These are phyloP conservation scores for Phyllosticta citrichinensis DNA, from an alignment of 2,329 filamentous ascomycete genomes.

Conservation along the genomic window DNA sequence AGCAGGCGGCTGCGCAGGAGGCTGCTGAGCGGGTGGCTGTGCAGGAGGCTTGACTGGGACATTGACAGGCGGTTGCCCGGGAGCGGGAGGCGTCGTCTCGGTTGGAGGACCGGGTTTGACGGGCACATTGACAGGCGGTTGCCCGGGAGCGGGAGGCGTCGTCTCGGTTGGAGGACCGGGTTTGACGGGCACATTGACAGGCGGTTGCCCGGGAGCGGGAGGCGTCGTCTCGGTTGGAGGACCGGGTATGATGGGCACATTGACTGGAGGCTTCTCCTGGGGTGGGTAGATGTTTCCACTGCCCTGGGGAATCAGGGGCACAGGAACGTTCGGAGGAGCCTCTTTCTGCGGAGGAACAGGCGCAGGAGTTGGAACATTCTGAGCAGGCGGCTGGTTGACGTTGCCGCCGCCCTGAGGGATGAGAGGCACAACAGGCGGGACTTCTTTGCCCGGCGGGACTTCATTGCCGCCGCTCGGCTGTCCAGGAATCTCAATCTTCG, in stretches of 20 bases:
- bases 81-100: no score
- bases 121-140: no score
- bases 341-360: neutral
- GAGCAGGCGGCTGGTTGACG: neutral
- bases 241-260: no score
- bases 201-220: no score
- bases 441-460: neutral
- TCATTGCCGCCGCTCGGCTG: neutral
- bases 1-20: neutral
- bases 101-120: no score
- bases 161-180: no score
- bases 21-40: no score
- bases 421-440: neutral
- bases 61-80: no score
- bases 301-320: neutral
- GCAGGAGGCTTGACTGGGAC: neutral
- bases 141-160: no score
- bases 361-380: neutral
- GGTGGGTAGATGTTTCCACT: neutral
- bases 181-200: no score
- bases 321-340: neutral
- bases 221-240: no score
- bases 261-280: neutral
- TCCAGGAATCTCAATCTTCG: slow-evolving; percentile 29
- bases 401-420: neutral